These are phyloP conservation scores for Barbarea vulgaris DNA, from an alignment of 345 rosid genomes.

Conservation along the genomic window DNA sequence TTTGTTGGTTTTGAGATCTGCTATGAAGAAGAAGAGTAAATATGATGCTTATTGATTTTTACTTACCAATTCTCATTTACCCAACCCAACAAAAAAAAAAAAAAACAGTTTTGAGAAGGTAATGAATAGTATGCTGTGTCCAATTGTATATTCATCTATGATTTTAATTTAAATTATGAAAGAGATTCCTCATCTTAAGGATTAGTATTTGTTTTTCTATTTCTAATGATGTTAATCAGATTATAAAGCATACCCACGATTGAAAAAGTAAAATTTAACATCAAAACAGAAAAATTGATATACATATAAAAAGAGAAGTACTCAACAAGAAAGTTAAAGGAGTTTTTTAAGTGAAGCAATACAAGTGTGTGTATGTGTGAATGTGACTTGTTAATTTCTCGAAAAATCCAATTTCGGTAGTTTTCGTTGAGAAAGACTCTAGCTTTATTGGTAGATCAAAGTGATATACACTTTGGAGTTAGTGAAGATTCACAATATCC, in stretches of 20 bases:
- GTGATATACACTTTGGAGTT: constrained; percentile 4
- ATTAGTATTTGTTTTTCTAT: neutral
- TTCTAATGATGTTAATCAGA: constrained; percentile 4
- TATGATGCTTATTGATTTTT: constrained; percentile 35
- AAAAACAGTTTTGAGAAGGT: constrained; percentile 10
- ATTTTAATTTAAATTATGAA: constrained; percentile 14
- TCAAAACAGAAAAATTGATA: neutral
- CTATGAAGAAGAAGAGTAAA: constrained; percentile 60
- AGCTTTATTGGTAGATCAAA: constrained; percentile 17
- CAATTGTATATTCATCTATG: constrained; percentile 19
- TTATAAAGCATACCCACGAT: constrained; percentile 10
- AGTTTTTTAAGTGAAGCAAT: constrained; percentile 15
- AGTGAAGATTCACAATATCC: neutral
- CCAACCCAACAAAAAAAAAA: neutral
- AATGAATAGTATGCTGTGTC: neutral
- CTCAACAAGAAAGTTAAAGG: constrained; percentile 18
- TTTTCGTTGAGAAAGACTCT: constrained; percentile 21
- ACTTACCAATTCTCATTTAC: neutral
- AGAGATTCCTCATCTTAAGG: constrained; percentile 13
- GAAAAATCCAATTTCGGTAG: constrained; percentile 5
- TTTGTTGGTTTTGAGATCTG: constrained; percentile 59
- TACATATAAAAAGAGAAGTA: neutral
- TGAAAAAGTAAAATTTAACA: neutral
- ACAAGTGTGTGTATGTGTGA: too few species aligned
- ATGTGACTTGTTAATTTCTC: neutral